Percentiles rank a stretch among this genome's conserved stretches.
These are phyloP conservation scores for Aspergillus taichungensis DNA, from an alignment of 495 filamentous ascomycete species.

Conservation along the genomic window DNA sequence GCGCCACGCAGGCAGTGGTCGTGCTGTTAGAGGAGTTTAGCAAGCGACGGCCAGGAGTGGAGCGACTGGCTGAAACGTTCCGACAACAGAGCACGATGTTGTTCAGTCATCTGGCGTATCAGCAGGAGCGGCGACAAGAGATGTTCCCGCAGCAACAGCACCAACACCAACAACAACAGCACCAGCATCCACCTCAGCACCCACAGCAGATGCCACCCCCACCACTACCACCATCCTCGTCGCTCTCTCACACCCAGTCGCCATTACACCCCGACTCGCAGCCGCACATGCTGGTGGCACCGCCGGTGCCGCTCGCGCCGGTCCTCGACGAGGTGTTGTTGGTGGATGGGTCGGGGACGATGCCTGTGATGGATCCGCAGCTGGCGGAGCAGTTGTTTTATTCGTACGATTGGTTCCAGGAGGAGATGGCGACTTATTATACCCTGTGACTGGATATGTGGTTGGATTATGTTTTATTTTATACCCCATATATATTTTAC, in stretches of 20 bases:
- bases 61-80: conserved; percentile 37
- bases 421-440: conserved; percentile 39
- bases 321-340: conserved; percentile 35
- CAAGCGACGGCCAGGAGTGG: conserved; percentile 38
- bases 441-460: conserved; percentile 20
- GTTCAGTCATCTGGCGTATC: conserved; percentile 38
- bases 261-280: background rate
- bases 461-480: background rate
- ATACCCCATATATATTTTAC: background rate
- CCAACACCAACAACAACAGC: conserved; percentile 16
- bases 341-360: conserved; percentile 25
- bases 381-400: conserved; percentile 36
- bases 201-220: conserved; percentile 11
- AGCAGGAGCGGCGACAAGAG: conserved; percentile 16
- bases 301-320: conserved; percentile 33
- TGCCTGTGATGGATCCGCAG: conserved; percentile 33
- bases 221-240: conserved; percentile 13
- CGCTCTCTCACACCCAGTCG: too few species aligned
- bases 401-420: conserved; percentile 39
- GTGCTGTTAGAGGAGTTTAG: conserved; percentile 43
- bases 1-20: conserved; percentile 36
- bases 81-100: conserved; percentile 38
- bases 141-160: conserved; percentile 11
- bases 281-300: conserved; percentile 11
- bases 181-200: conserved; percentile 17